These are phyloP conservation scores for Panaeolus papilionaceus DNA, from an alignment of 768 basidiomycete genomes.

Conservation along the genomic window DNA sequence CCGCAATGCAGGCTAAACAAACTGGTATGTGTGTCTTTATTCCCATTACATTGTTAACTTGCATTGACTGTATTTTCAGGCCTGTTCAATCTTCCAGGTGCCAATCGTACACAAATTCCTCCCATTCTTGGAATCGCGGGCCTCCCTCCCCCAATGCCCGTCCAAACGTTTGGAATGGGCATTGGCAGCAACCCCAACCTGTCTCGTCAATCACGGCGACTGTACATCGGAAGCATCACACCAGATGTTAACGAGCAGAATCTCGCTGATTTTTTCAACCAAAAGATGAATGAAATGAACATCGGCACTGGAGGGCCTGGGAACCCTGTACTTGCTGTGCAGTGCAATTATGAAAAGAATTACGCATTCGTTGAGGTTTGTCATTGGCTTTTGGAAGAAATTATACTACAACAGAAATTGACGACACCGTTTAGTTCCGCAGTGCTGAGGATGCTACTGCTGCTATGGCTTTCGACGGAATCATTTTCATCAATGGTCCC, in stretches of 20 bases:
- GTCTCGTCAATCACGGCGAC: constrained; percentile 90
- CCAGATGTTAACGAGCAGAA: constrained; percentile 94
- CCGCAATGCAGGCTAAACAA: constrained; percentile 97
- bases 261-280: constrained; percentile 93
- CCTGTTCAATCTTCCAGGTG: constrained; percentile 95
- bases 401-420: constrained; percentile 11
- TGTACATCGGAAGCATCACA: constrained; percentile 98
- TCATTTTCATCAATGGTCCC: constrained; percentile 94
- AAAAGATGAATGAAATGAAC: constrained; percentile 92
- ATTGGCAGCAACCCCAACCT: constrained; percentile 88
- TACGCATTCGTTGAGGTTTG: constrained; percentile 97
- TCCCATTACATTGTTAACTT: constrained; percentile 18
- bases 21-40: constrained; percentile 65
- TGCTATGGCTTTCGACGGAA: constrained; percentile 97
- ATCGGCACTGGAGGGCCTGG: constrained; percentile 86
- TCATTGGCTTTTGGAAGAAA: background rate
- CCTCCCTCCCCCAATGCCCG: constrained; percentile 82
- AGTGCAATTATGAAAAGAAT: constrained; percentile 98
- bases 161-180: constrained; percentile 86
- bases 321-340: constrained; percentile 91
- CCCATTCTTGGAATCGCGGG: constrained; percentile 84
- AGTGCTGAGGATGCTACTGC: constrained; percentile 96
- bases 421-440: constrained; percentile 74
- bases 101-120: constrained; percentile 87
- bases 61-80: constrained; percentile 51